phyloP scores from a whole-genome alignment of 2,329 filamentous ascomycete genomes.

The Trichoderma asperellum region DNA sequence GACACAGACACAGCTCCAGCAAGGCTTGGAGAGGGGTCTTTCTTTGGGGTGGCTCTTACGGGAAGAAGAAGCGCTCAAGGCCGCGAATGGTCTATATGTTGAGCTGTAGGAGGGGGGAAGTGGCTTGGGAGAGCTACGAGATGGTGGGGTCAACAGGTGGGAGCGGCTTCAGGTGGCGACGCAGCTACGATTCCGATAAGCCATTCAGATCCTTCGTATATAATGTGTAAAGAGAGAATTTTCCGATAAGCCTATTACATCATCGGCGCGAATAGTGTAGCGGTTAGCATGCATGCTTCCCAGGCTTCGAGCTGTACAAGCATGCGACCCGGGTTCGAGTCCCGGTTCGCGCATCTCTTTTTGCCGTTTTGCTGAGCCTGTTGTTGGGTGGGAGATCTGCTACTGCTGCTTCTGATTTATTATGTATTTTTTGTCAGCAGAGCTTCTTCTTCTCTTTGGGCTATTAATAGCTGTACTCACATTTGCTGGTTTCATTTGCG shows the following conservation, averaged over 20 bases:
- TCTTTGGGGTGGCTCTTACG: not conserved
- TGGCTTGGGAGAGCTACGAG: slow-evolving; percentile 7
- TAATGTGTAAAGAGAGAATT: not conserved
- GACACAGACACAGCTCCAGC: not conserved
- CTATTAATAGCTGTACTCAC: not conserved
- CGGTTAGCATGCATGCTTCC: slow-evolving; percentile 48
- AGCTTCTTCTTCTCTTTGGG: not conserved
- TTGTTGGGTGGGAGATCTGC: not conserved
- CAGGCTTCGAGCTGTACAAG: slow-evolving; percentile 32
- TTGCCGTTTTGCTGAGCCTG: not conserved
- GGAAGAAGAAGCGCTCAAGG: not conserved
- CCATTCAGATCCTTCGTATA: not conserved
- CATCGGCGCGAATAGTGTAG: slow-evolving; percentile 43
- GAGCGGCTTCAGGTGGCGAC: slow-evolving; percentile 9
- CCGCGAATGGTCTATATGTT: not conserved
- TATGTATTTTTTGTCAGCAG: not conserved
- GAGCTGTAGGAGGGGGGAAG: not conserved
- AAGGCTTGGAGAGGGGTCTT: not conserved
- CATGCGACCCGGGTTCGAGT: slow-evolving; percentile 45
- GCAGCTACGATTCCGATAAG: not conserved
- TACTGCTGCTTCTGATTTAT: not conserved
- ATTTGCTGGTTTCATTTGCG: no score
- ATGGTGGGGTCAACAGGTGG: slow-evolving; percentile 24
- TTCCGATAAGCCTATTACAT: slow-evolving; percentile 23
- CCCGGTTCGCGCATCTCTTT: slow-evolving; percentile 40